Evolutionary conservation across 345 rosid genomes (phyloP).

Genomic region (Trapa bicornis): DNA sequence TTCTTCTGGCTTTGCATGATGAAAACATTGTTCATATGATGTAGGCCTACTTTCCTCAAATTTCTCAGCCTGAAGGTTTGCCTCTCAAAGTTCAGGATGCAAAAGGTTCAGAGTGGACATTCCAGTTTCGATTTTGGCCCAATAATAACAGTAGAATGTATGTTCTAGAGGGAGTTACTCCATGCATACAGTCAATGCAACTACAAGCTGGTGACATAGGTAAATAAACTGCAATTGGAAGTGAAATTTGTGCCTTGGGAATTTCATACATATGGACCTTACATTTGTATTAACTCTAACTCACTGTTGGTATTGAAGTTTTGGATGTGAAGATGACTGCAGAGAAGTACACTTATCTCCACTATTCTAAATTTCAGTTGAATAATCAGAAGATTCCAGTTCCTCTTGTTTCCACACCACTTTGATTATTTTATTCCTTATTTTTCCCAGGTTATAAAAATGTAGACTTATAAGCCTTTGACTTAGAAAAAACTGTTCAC

Average conservation of each 20-base stretch:
- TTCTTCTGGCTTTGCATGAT: not conserved
- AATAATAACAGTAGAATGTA: slow-evolving; percentile 87
- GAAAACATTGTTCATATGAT: not conserved
- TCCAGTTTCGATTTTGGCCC: slow-evolving; percentile 96
- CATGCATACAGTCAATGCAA: slow-evolving; percentile 88
- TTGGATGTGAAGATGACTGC: not conserved
- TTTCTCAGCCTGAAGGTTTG: slow-evolving; percentile 76
- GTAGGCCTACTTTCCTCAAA: slow-evolving; percentile 83
- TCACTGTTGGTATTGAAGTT: not conserved
- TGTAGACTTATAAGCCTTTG: not conserved
- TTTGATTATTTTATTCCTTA: not conserved
- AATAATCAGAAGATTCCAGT: slow-evolving; percentile 1
- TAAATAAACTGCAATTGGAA: slow-evolving; percentile 15
- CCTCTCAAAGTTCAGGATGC: slow-evolving; percentile 91
- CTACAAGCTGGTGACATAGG: slow-evolving; percentile 97
- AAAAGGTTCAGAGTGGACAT: slow-evolving; percentile 89
- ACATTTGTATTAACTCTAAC: not conserved
- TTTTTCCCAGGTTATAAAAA: not conserved
- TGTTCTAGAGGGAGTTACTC: slow-evolving; percentile 86
- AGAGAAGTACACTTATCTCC: not conserved
- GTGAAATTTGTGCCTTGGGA: not conserved
- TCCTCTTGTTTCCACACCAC: not conserved
- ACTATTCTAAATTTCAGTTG: not conserved
- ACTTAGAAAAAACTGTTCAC: slow-evolving; percentile 4
- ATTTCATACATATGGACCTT: not conserved